Conservation (phyloP, 2,329 filamentous ascomycete species). For the Aureobasidium sp. region DNA sequence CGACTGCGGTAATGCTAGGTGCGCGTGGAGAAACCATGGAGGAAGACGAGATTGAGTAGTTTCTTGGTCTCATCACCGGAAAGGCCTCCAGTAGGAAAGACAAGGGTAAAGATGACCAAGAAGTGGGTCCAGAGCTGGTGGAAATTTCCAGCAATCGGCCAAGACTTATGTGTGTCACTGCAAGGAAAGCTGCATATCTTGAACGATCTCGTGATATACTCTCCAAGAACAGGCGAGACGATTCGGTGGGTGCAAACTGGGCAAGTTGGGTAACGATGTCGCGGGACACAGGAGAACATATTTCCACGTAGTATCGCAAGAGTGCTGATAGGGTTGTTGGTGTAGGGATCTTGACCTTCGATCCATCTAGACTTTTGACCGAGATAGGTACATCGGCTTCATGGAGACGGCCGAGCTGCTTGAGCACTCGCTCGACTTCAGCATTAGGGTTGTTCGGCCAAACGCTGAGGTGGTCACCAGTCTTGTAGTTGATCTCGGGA, state of each 20-base stretch:
- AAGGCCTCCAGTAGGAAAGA: not conserved
- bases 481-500: conserved; percentile 45
- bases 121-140: not conserved
- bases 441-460: conserved; percentile 45
- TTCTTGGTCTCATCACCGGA: not conserved
- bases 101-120: not conserved
- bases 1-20: not conserved
- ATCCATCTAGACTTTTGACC: conserved; percentile 34
- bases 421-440: conserved; percentile 41
- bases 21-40: not conserved
- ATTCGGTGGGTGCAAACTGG: conserved; percentile 43
- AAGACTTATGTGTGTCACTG: not conserved
- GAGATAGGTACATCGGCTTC: conserved; percentile 31
- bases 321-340: conserved; percentile 44
- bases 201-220: not conserved
- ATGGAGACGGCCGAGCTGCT: conserved; percentile 31
- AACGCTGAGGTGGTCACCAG: conserved; percentile 47
- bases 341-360: conserved; percentile 42
- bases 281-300: conserved; percentile 46
- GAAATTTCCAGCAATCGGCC: not conserved
- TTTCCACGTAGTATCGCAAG: conserved; percentile 54
- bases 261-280: conserved; percentile 42
- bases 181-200: not conserved
- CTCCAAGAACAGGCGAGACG: conserved; percentile 25
- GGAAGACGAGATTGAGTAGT: not conserved